phyloP scores from a whole-genome alignment of 228 moss, liverwort and hornwort species.

The Sphagnum magellanicum region DNA sequence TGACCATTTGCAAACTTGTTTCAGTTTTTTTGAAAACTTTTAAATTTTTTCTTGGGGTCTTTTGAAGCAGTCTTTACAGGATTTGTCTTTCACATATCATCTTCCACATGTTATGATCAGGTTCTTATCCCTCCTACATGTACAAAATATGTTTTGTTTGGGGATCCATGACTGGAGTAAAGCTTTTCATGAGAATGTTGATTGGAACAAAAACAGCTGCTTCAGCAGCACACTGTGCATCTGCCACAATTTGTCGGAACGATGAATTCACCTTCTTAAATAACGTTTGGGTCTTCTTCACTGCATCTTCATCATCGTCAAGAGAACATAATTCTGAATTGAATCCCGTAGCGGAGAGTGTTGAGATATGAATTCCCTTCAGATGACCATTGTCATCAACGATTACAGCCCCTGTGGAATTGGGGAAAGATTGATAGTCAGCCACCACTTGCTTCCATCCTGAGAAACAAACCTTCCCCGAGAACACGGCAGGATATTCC shows the following conservation, averaged over 20 bases:
- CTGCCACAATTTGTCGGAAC: conserved; percentile 11
- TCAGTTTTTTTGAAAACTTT: too few relatives aligned
- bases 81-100: too few relatives aligned
- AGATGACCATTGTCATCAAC: conserved; percentile 32
- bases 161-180: conserved; percentile 5
- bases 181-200: conserved; percentile 24
- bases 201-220: conserved; percentile 38
- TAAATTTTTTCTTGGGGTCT: too few relatives aligned
- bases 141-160: conserved; percentile 5
- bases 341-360: conserved; percentile 2
- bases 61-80: too few relatives aligned
- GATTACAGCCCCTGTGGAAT: conserved; percentile 20
- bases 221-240: conserved; percentile 3
- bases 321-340: neutral
- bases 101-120: too few relatives aligned
- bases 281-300: conserved; percentile 4
- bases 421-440: conserved; percentile 23
- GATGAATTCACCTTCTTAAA: conserved; percentile 15
- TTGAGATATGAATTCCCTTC: conserved; percentile 35
- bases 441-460: conserved; percentile 49
- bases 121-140: neutral
- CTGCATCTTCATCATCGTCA: neutral
- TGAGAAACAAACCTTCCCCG: conserved; percentile 23
- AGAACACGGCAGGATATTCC: conserved; percentile 30
- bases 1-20: too few relatives aligned